phyloP scores from a whole-genome alignment of 2,329 filamentous ascomycete genomes.

The Alternaria brassicae region DNA sequence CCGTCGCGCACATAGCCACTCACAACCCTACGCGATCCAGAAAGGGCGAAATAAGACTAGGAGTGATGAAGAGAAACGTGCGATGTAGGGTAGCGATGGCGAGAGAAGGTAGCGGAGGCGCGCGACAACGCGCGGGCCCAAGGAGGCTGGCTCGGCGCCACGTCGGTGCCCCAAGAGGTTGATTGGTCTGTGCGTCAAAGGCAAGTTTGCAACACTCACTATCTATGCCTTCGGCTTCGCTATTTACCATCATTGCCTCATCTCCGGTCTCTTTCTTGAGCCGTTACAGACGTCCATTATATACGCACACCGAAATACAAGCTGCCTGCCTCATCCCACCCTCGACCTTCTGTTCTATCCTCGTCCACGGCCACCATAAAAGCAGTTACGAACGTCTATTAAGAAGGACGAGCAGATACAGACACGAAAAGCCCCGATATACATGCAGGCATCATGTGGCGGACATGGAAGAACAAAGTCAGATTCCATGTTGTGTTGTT shows the following conservation, averaged over 20 bases:
- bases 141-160: neutral
- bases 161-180: no score
- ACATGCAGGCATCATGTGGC: neutral
- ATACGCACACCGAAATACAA: neutral
- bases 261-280: no score
- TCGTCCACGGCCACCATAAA: neutral
- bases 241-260: no score
- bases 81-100: neutral
- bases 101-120: neutral
- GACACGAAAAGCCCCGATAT: neutral
- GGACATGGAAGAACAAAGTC: neutral
- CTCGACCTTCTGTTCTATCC: neutral
- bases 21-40: neutral
- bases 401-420: neutral
- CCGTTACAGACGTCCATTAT: no score
- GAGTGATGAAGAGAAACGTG: neutral
- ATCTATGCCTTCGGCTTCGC: no score
- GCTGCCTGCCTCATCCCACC: neutral
- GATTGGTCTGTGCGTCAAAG: no score
- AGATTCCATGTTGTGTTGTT: constrained; percentile 5
- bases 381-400: neutral
- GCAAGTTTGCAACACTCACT: no score
- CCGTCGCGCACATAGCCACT: constrained; percentile 5
- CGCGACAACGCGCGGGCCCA: neutral
- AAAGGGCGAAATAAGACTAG: neutral